phyloP scores from a whole-genome alignment of 2,329 filamentous ascomycete species.

The Venturia aucupariae region DNA sequence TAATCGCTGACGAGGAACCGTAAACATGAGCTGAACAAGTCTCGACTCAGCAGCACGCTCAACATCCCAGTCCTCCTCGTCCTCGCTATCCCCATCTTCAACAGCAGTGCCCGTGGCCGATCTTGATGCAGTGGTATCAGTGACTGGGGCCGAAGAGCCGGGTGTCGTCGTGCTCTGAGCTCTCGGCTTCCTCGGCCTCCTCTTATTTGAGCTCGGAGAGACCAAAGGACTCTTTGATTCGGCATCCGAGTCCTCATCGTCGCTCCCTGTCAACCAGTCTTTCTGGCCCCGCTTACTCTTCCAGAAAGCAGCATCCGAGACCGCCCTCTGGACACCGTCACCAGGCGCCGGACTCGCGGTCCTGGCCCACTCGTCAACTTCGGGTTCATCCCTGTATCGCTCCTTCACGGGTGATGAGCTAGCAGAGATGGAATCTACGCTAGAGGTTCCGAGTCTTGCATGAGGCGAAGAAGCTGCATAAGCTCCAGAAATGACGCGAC shows the following conservation, averaged over 20 bases:
- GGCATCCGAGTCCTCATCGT: constrained; percentile 5
- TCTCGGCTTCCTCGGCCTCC: constrained; percentile 18
- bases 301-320: constrained; percentile 41
- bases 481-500: constrained; percentile 41
- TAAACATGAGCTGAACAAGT: constrained; percentile 66
- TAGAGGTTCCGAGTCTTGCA: not conserved
- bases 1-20: constrained; percentile 76
- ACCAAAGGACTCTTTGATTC: not conserved
- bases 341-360: constrained; percentile 13
- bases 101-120: constrained; percentile 6
- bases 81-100: constrained; percentile 17
- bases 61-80: constrained; percentile 40
- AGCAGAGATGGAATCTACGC: not conserved
- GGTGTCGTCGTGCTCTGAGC: constrained; percentile 18
- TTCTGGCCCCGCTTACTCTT: constrained; percentile 40
- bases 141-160: constrained; percentile 20
- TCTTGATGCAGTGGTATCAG: constrained; percentile 17
- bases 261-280: constrained; percentile 40
- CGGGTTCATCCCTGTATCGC: not conserved
- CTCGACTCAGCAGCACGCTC: constrained; percentile 38
- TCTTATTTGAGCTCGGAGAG: constrained; percentile 10
- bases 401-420: not conserved
- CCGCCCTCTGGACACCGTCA: constrained; percentile 22
- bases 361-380: not conserved
- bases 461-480: not conserved